A percentile compares a stretch with the other conserved stretches of the same genome.
These are phyloP conservation scores for Capsaspora owczarzaki DNA, from an alignment of 78 protist genomes.

Conservation along the genomic window DNA sequence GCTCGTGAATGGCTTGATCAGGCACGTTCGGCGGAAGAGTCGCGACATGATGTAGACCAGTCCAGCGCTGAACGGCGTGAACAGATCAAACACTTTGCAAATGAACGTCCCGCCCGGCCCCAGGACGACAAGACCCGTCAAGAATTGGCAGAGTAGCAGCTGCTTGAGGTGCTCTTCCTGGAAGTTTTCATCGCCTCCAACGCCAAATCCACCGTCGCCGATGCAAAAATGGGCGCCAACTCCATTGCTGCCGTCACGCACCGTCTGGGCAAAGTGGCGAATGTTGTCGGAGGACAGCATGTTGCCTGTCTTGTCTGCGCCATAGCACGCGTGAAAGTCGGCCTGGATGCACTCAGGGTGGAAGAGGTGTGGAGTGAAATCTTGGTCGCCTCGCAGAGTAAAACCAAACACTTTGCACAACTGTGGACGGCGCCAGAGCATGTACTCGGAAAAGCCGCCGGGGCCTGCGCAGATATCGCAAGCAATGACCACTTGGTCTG, in stretches of 20 bases:
- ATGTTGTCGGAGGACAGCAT: not conserved
- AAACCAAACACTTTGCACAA: too few relatives aligned
- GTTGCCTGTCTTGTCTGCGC: not conserved
- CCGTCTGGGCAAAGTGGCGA: not conserved
- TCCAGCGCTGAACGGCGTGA: slow-evolving; percentile 62
- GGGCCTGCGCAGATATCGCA: slow-evolving; percentile 51
- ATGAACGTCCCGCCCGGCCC: slow-evolving; percentile 68
- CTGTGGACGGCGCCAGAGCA: slow-evolving; percentile 59
- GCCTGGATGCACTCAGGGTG: not conserved
- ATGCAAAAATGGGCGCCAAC: not conserved
- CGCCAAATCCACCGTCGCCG: not conserved
- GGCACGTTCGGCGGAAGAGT: slow-evolving; percentile 51
- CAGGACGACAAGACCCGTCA: not conserved
- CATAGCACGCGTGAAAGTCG: not conserved
- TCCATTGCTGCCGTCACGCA: not conserved
- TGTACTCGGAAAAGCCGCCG: slow-evolving; percentile 84
- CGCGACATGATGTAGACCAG: slow-evolving; percentile 47
- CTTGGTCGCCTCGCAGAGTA: too few relatives aligned
- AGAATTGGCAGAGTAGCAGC: not conserved
- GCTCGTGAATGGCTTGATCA: slow-evolving; percentile 76
- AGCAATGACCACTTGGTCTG: not conserved
- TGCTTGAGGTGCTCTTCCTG: not conserved
- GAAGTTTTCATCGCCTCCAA: not conserved
- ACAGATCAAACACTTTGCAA: slow-evolving; percentile 82
- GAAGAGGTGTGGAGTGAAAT: too few relatives aligned